These are phyloP conservation scores for Rubia yunnanensis DNA, from an alignment of 257 asterid genomes.

Conservation along the genomic window DNA sequence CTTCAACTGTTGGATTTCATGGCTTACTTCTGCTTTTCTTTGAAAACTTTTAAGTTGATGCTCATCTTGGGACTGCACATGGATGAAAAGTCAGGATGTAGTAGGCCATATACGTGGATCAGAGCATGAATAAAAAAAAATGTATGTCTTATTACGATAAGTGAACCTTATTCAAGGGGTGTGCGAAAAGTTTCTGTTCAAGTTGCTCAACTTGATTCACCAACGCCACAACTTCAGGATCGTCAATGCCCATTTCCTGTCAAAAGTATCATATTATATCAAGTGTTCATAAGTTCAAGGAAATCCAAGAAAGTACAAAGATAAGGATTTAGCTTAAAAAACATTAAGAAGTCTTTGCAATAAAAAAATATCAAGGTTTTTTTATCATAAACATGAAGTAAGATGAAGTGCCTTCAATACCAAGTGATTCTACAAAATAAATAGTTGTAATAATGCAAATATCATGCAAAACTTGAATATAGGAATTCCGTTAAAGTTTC, in stretches of 20 bases:
- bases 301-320: not conserved
- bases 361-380: not conserved
- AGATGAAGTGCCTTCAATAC: not conserved
- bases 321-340: not conserved
- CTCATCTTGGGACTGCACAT: constrained; percentile 73
- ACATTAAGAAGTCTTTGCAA: not conserved
- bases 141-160: not conserved
- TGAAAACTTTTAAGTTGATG: constrained; percentile 70
- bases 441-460: not conserved
- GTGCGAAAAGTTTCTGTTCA: constrained; percentile 67
- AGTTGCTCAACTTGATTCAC: constrained; percentile 69
- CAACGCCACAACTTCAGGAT: constrained; percentile 69
- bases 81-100: constrained; percentile 1
- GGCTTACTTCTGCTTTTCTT: constrained; percentile 90
- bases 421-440: not conserved
- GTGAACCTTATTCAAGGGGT: constrained; percentile 76
- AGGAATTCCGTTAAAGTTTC: not conserved
- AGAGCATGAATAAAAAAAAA: not conserved
- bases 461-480: not conserved
- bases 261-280: constrained; percentile 6
- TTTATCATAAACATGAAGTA: not conserved
- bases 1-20: constrained; percentile 92
- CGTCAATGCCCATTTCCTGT: constrained; percentile 90
- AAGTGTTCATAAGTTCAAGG: not conserved
- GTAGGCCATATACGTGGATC: not conserved